Evolutionary conservation across 2,329 filamentous ascomycete species (phyloP).

Genomic region (Byssochlamys sp.): DNA sequence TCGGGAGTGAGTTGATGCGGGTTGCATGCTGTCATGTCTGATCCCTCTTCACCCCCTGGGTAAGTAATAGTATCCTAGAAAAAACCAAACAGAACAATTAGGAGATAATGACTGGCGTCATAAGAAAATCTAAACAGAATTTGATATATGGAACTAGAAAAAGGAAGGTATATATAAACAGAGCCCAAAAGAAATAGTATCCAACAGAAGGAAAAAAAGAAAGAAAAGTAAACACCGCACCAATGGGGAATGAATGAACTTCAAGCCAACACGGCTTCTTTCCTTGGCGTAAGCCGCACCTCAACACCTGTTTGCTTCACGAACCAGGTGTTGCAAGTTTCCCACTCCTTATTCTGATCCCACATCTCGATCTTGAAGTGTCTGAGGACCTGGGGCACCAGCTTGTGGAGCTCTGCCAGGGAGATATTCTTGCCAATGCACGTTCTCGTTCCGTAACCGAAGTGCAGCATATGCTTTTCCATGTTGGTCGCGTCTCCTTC

Average conservation of each 20-base stretch:
- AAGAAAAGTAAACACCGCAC: neutral
- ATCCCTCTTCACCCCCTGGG: neutral
- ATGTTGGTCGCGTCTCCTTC: neutral
- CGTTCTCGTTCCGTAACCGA: neutral
- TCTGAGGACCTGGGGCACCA: conserved; percentile 6
- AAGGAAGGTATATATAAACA: neutral
- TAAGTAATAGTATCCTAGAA: neutral
- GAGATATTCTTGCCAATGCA: conserved; percentile 4
- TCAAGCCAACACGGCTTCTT: neutral
- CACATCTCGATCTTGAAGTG: conserved; percentile 10
- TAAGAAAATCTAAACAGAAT: neutral
- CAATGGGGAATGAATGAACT: neutral
- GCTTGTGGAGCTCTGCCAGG: conserved; percentile 8
- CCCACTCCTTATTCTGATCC: conserved; percentile 9
- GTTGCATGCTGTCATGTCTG: neutral
- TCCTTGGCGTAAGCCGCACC: neutral
- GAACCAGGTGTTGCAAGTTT: conserved; percentile 14
- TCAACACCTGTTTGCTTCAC: conserved; percentile 11
- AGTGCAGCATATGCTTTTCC: neutral
- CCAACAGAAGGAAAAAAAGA: neutral
- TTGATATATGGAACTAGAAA: neutral
- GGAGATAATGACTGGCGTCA: too few species aligned
- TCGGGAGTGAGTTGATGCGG: neutral
- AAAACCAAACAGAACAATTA: neutral
- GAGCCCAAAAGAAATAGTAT: neutral